These are phyloP conservation scores for Thraustochytrium sp. DNA, from an alignment of 352 stramenopile genomes.

Conservation along the genomic window DNA sequence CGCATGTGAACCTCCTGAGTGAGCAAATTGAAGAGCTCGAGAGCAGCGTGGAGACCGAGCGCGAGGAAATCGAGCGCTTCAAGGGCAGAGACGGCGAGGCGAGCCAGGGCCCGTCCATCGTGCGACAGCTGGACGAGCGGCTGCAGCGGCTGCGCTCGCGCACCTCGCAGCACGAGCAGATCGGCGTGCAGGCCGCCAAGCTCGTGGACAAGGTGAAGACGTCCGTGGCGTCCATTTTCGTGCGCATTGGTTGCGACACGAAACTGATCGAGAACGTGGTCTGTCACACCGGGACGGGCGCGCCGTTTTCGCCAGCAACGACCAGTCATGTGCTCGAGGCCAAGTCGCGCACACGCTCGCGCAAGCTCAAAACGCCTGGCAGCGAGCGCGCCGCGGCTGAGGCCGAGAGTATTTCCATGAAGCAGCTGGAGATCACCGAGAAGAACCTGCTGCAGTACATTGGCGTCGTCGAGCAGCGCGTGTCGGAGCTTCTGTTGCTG, in stretches of 20 bases:
- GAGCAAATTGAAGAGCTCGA: conserved; percentile 39
- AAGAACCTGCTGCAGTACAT: conserved; percentile 41
- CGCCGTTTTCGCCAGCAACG: neutral
- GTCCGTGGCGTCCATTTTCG: conserved; percentile 32
- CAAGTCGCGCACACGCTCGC: neutral
- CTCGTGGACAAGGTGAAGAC: conserved; percentile 13
- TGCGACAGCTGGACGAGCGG: conserved; percentile 11
- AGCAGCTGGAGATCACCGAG: conserved; percentile 29
- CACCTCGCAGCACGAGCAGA: neutral
- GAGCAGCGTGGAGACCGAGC: conserved; percentile 22
- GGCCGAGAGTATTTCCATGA: neutral
- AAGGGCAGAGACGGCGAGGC: conserved; percentile 29
- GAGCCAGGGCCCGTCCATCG: neutral
- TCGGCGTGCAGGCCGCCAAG: neutral
- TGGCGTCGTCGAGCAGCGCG: conserved; percentile 37
- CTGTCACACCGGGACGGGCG: neutral
- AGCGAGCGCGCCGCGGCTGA: neutral
- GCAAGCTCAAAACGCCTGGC: neutral
- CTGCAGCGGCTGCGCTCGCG: neutral
- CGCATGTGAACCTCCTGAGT: conserved; percentile 34
- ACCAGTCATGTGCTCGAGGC: neutral
- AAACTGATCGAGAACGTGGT: conserved; percentile 40
- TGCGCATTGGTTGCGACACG: conserved; percentile 35
- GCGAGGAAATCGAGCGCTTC: conserved; percentile 33
- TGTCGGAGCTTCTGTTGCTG: conserved; percentile 21